Evolutionary conservation across 2,329 filamentous ascomycete genomes (phyloP).

Genomic region (Chrysoporthe austroafricana): DNA sequence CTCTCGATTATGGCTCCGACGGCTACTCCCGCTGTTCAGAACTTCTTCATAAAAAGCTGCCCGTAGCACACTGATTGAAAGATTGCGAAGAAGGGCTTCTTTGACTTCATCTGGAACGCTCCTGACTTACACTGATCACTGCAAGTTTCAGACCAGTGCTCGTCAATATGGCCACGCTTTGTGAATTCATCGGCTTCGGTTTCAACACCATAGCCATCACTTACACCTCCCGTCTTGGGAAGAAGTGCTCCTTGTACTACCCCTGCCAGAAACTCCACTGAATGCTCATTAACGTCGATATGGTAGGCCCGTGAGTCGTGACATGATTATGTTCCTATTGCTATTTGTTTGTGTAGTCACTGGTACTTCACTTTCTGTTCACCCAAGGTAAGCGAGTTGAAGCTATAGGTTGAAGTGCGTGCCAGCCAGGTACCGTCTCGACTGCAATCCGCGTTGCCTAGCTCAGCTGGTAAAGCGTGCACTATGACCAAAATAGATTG

Average conservation of each 20-base stretch:
- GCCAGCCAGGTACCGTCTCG: neutral
- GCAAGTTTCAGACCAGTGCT: conserved; percentile 32
- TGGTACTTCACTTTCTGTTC: too few species aligned
- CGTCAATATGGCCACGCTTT: conserved; percentile 38
- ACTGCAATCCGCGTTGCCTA: neutral
- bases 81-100: neutral
- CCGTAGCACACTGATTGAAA: conserved; percentile 7
- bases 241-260: neutral
- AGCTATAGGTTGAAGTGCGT: too few species aligned
- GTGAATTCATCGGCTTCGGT: conserved; percentile 36
- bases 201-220: conserved; percentile 34
- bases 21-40: neutral
- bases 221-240: conserved; percentile 32
- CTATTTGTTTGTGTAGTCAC: conserved; percentile 29
- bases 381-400: too few species aligned
- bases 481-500: neutral
- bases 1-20: conserved; percentile 3
- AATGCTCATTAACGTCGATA: too few species aligned
- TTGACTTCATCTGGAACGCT: neutral
- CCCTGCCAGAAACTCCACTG: neutral
- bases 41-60: conserved; percentile 9
- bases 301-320: too few species aligned
- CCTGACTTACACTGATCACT: neutral
- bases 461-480: neutral
- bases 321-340: conserved; percentile 6